Percentiles rank a stretch among this genome's conserved stretches.
phyloP scores from a whole-genome alignment of 2,329 filamentous ascomycete genomes.

The Aureobasidium subglaciale region DNA sequence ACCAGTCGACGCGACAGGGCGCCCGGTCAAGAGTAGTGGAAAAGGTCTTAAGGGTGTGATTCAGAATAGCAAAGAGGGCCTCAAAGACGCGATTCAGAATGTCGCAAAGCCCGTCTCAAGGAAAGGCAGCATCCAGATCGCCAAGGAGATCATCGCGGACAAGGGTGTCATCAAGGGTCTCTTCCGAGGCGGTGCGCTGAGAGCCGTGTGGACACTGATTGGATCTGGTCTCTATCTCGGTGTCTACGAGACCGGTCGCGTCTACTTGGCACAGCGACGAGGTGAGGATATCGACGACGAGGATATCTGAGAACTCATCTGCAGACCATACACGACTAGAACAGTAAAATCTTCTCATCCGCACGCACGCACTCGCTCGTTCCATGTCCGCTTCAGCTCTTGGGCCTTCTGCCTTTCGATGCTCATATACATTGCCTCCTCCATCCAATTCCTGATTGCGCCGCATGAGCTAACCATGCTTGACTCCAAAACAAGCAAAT shows the following conservation, averaged over 20 bases:
- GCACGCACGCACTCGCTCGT: no score
- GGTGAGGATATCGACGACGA: conserved; percentile 35
- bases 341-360: no score
- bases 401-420: no score
- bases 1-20: conserved; percentile 36
- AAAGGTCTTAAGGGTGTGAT: conserved; percentile 19
- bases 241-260: conserved; percentile 73
- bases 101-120: conserved; percentile 26
- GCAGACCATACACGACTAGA: no score
- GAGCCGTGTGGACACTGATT: conserved; percentile 72
- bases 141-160: conserved; percentile 56
- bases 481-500: no score
- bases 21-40: conserved; percentile 28
- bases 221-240: conserved; percentile 80
- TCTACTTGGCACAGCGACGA: conserved; percentile 39
- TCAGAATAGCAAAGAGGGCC: conserved; percentile 2
- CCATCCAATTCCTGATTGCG: no score
- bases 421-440: no score
- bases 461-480: no score
- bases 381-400: no score
- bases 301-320: conserved; percentile 17
- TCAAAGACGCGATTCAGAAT: conserved; percentile 16
- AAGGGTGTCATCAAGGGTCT: conserved; percentile 61
- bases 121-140: conserved; percentile 49
- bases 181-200: conserved; percentile 67